These are phyloP conservation scores for Catunica adiposa DNA, from an alignment of 2,329 filamentous ascomycete genomes.

Conservation along the genomic window DNA sequence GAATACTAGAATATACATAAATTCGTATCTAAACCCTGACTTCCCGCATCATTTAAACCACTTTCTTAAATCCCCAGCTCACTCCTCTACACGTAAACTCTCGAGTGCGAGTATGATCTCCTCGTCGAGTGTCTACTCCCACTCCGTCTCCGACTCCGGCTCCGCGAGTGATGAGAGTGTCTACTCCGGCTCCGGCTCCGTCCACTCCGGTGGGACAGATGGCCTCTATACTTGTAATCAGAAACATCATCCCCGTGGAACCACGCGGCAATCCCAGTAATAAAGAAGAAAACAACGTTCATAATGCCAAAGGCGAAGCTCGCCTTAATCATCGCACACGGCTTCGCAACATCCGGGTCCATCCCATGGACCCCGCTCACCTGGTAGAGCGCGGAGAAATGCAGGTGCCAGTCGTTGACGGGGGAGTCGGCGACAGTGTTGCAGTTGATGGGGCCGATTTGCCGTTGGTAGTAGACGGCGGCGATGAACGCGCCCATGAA, in stretches of 20 bases:
- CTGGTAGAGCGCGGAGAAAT: slow-evolving; percentile 45
- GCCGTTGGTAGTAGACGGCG: slow-evolving; percentile 41
- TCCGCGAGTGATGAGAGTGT: slow-evolving; percentile 25
- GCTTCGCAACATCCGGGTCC: slow-evolving; percentile 47
- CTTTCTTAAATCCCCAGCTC: no score
- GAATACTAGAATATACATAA: no score
- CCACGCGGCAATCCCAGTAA: slow-evolving; percentile 56
- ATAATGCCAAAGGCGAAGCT: slow-evolving; percentile 82
- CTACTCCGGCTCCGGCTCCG: slow-evolving; percentile 23
- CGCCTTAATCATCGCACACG: slow-evolving; percentile 84
- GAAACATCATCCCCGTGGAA: slow-evolving; percentile 30
- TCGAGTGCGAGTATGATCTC: slow-evolving; percentile 32
- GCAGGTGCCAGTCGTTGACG: slow-evolving; percentile 33
- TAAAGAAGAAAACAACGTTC: slow-evolving; percentile 64
- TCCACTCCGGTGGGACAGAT: slow-evolving; percentile 24
- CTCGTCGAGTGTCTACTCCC: slow-evolving; percentile 25
- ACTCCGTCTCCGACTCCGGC: slow-evolving; percentile 24
- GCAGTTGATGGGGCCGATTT: slow-evolving; percentile 51
- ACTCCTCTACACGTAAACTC: slow-evolving; percentile 32
- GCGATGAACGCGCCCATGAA: slow-evolving; percentile 50
- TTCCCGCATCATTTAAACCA: no score
- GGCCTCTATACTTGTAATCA: slow-evolving; percentile 31
- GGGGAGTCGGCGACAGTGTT: slow-evolving; percentile 31
- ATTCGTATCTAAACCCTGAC: neutral
- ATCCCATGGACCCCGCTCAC: slow-evolving; percentile 33